Percentiles rank a stretch among this genome's conserved stretches.
phyloP scores from a whole-genome alignment of 345 rosid genomes.

The Syzygium aromaticum region DNA sequence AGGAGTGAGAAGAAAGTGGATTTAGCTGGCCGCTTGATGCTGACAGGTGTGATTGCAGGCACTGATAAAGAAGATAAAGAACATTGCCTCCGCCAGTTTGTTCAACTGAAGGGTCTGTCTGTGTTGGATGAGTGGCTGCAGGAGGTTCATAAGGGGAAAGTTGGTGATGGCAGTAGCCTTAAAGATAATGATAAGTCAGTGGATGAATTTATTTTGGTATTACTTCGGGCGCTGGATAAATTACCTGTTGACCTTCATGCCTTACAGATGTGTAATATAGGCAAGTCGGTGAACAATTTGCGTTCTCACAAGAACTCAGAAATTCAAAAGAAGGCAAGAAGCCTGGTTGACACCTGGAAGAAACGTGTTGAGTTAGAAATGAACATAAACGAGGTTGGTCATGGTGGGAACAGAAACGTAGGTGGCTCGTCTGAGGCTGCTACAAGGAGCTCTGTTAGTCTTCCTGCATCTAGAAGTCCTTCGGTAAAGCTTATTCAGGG shows the following conservation, averaged over 20 bases:
- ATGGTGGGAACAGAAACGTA: constrained; percentile 40
- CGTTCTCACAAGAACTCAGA: constrained; percentile 72
- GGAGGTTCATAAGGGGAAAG: constrained; percentile 83
- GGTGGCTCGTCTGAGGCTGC: constrained; percentile 58
- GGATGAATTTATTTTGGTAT: constrained; percentile 65
- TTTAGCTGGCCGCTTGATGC: constrained; percentile 47
- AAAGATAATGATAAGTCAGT: constrained; percentile 57
- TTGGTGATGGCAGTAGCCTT: constrained; percentile 54
- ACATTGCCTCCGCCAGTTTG: constrained; percentile 72
- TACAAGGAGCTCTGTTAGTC: constrained; percentile 35
- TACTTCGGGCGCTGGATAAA: constrained; percentile 86
- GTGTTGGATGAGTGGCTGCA: constrained; percentile 97
- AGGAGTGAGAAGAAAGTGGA: constrained; percentile 66
- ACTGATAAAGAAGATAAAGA: constrained; percentile 71
- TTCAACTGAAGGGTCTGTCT: constrained; percentile 75
- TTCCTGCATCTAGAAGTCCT: constrained; percentile 51
- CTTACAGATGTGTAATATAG: constrained; percentile 78
- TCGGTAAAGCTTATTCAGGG: constrained; percentile 40
- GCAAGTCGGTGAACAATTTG: constrained; percentile 84
- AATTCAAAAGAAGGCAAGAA: constrained; percentile 83
- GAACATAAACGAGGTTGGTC: constrained; percentile 41
- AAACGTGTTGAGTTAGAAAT: constrained; percentile 93
- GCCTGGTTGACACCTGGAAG: constrained; percentile 95
- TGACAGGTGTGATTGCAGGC: constrained; percentile 68
- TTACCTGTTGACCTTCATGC: constrained; percentile 90